Base-by-base conservation (phyloP, 1,284 basidiomycete species). In the Phylloboletellus chloephorus region DNA sequence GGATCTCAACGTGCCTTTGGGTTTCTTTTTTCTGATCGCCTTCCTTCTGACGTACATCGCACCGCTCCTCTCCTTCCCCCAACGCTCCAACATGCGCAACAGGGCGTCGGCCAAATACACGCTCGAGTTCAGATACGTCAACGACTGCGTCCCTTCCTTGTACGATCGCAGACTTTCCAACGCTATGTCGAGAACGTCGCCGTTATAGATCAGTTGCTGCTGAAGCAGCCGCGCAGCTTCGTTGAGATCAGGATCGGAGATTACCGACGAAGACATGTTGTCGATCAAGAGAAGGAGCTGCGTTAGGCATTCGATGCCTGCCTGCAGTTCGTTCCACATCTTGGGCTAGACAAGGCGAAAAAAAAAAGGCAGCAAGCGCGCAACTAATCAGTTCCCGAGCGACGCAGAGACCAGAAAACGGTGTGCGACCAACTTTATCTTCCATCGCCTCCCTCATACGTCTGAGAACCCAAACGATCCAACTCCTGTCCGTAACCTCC, bases 201-300 rank as follows among this genome's bases (percentile, higher is more conserved):
- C 90, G 54, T 93, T 92, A 67, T 96, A 97, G 54, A 96, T 84
- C 28, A 97, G 68, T 61, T 94, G 88, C 52, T 91, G 80, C 54
- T 91, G 88, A 3, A 97, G 69, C 10, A 83, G 68, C 43, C 79
- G 79, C 25, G 91, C 87, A 5, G 83, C 82, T 31, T 94, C 87
- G 24, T 70, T 65, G 44, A 90, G 71, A 40, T 82, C 81, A 22
- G 61, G 35, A 37, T 71, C 66, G 52, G 69, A 64, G 37, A 58
- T 59, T 29, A 56, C 50, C 32, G 63, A 58, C 29, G 66, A 66
- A 32, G 72, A 69, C 73, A 79, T 77, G 40, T 56, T 52, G 53
- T 95, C 90, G 54, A 96, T 83, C 47, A 93, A 74, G 25, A 88
- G 73, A 22, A 97, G 73, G 34, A 95, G 71, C 53, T 95, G 90